Conservation (phyloP, 768 basidiomycete species). For the Neoboletus subvelutipes region DNA sequence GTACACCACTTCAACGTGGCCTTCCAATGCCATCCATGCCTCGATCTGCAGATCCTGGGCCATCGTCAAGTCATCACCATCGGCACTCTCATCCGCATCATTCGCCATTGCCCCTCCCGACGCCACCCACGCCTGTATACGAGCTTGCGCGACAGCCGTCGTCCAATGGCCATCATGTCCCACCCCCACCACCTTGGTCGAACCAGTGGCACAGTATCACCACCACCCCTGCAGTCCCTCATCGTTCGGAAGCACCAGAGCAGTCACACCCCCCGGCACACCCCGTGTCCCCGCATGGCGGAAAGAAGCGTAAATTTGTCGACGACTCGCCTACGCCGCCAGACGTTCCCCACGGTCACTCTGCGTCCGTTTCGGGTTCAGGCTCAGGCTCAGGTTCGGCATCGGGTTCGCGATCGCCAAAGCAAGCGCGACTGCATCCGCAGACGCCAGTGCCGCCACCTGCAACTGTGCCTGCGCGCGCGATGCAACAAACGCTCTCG, state of each 20-base stretch:
- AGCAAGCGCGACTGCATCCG: constrained; percentile 34
- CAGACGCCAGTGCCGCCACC: constrained; percentile 34
- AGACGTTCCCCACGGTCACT: constrained; percentile 9
- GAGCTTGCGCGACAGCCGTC: constrained; percentile 32
- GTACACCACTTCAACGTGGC: constrained; percentile 16
- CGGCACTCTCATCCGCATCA: constrained; percentile 30
- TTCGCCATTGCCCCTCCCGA: constrained; percentile 31
- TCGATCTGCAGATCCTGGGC: constrained; percentile 28
- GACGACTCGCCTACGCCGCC: constrained; percentile 33
- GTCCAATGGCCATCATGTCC: constrained; percentile 35
- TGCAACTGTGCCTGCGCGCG: constrained; percentile 26
- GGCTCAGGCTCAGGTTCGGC: constrained; percentile 12
- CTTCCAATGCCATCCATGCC: constrained; percentile 16
- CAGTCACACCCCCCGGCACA: constrained; percentile 9
- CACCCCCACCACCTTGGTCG: constrained; percentile 36
- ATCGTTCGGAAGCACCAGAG: constrained; percentile 30
- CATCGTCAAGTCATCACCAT: constrained; percentile 30
- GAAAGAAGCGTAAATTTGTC: constrained; percentile 36
- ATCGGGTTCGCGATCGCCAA: constrained; percentile 31
- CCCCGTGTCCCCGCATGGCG: constrained; percentile 31
- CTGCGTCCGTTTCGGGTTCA: constrained; percentile 10
- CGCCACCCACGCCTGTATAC: constrained; percentile 36
- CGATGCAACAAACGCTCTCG: constrained; percentile 35
- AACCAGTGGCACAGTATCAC: constrained; percentile 30
- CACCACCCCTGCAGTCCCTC: constrained; percentile 12